Evolutionary conservation across 2,329 filamentous ascomycete genomes (phyloP).

Genomic region (Penicillium sp.): DNA sequence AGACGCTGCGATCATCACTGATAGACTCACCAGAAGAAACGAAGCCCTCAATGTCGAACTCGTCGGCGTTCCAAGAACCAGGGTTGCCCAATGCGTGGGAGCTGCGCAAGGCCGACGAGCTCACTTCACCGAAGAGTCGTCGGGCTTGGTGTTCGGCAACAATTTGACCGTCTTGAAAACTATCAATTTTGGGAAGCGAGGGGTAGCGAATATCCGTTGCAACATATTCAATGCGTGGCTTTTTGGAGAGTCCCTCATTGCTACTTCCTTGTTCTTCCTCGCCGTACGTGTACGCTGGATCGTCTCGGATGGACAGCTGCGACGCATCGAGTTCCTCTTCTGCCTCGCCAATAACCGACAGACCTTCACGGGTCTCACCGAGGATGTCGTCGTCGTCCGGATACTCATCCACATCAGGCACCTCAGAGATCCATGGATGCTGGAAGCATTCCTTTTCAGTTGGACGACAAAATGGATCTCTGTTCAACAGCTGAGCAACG

Average conservation of each 20-base stretch:
- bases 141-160: conserved; percentile 29
- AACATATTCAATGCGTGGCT: conserved; percentile 32
- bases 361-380: conserved; percentile 42
- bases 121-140: conserved; percentile 62
- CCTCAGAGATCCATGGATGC: conserved; percentile 70
- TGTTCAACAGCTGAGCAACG: conserved; percentile 73
- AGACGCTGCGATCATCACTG: conserved; percentile 36
- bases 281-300: conserved; percentile 22
- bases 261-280: conserved; percentile 35
- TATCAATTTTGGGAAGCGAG: conserved; percentile 41
- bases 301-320: conserved; percentile 61
- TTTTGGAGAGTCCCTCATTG: conserved; percentile 38
- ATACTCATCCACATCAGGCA: conserved; percentile 58
- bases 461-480: conserved; percentile 73
- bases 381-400: conserved; percentile 61
- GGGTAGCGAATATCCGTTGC: conserved; percentile 41
- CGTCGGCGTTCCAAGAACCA: conserved; percentile 30
- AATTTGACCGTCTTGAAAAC: conserved; percentile 30
- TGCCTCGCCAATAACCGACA: conserved; percentile 39
- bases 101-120: conserved; percentile 53
- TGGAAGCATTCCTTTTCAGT: conserved; percentile 67
- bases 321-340: conserved; percentile 54
- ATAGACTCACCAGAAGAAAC: conserved; percentile 43
- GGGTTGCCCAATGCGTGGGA: conserved; percentile 48
- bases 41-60: conserved; percentile 40